A percentile compares a stretch with the other conserved stretches of the same genome.
Evolutionary conservation across 2,329 filamentous ascomycete genomes (phyloP).

Genomic region (Penicillium janthinellum): DNA sequence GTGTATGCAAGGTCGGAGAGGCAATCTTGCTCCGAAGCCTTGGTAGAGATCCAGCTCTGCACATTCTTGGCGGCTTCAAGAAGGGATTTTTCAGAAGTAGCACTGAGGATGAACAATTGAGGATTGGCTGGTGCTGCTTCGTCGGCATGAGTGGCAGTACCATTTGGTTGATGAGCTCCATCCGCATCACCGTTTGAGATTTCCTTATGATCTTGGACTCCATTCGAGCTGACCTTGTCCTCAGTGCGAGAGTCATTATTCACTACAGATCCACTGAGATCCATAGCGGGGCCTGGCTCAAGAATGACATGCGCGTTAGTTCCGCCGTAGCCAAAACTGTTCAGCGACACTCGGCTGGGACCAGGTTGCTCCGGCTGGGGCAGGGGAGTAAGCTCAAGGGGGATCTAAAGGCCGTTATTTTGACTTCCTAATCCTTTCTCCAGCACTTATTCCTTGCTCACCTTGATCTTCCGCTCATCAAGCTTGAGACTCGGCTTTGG

Average conservation of each 20-base stretch:
- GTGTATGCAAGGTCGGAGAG: constrained; percentile 2
- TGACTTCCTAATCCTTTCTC: too few relatives aligned
- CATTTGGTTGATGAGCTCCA: neutral
- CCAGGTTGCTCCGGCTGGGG: constrained; percentile 9
- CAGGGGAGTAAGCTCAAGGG: neutral
- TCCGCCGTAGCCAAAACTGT: constrained; percentile 32
- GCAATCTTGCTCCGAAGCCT: neutral
- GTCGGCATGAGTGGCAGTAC: neutral
- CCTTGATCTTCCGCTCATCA: constrained; percentile 7
- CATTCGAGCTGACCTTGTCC: neutral
- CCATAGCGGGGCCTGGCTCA: constrained; percentile 22
- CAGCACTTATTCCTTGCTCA: neutral
- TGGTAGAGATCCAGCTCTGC: neutral
- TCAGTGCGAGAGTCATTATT: neutral
- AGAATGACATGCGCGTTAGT: constrained; percentile 32
- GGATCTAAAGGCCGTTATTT: neutral
- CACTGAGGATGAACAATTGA: neutral
- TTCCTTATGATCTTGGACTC: neutral
- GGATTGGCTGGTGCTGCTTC: neutral
- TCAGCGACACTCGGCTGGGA: constrained; percentile 25
- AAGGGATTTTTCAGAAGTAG: neutral
- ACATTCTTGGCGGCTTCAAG: neutral
- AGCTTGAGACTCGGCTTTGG: constrained; percentile 11
- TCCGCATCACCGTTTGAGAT: neutral
- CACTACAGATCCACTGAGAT: neutral